Evolutionary conservation across 352 stramenopile species (phyloP).

Genomic region (Phytopythium sindhum): DNA sequence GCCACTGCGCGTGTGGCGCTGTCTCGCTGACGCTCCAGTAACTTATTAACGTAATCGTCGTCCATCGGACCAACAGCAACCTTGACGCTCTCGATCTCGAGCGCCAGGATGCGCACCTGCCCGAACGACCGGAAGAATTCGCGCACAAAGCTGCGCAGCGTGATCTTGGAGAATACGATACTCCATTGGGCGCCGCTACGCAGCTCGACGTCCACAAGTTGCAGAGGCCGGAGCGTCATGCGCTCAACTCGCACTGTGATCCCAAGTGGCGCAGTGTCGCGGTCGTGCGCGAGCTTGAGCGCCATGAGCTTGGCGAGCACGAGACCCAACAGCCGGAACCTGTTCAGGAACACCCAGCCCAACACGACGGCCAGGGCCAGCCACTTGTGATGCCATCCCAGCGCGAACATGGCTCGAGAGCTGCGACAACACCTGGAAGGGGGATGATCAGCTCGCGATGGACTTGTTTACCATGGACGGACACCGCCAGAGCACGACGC

Average conservation of each 20-base stretch:
- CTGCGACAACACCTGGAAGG: not conserved
- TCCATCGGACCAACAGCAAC: slow-evolving; percentile 35
- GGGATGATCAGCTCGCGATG: not conserved
- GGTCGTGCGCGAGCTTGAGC: slow-evolving; percentile 29
- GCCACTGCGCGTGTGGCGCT: not conserved
- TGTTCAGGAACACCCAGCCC: slow-evolving; percentile 47
- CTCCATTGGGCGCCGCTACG: slow-evolving; percentile 26
- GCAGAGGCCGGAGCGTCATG: slow-evolving; percentile 38
- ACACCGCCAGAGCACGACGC: too few species aligned
- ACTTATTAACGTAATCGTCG: slow-evolving; percentile 25
- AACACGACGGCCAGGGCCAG: slow-evolving; percentile 34
- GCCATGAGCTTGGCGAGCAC: slow-evolving; percentile 41
- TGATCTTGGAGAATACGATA: slow-evolving; percentile 42
- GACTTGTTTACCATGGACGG: not conserved
- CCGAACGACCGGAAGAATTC: slow-evolving; percentile 75
- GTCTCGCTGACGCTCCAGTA: slow-evolving; percentile 12
- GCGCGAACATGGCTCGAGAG: not conserved
- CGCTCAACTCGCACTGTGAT: slow-evolving; percentile 37
- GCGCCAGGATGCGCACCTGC: slow-evolving; percentile 65
- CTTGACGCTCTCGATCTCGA: slow-evolving; percentile 45
- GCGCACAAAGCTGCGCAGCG: slow-evolving; percentile 43
- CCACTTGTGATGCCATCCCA: slow-evolving; percentile 64
- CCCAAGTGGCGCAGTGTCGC: slow-evolving; percentile 11
- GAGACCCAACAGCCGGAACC: slow-evolving; percentile 51
- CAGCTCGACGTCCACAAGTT: slow-evolving; percentile 47